These are phyloP conservation scores for Phyllosticta citrichinensis DNA, from an alignment of 2,329 filamentous ascomycete genomes.

Conservation along the genomic window DNA sequence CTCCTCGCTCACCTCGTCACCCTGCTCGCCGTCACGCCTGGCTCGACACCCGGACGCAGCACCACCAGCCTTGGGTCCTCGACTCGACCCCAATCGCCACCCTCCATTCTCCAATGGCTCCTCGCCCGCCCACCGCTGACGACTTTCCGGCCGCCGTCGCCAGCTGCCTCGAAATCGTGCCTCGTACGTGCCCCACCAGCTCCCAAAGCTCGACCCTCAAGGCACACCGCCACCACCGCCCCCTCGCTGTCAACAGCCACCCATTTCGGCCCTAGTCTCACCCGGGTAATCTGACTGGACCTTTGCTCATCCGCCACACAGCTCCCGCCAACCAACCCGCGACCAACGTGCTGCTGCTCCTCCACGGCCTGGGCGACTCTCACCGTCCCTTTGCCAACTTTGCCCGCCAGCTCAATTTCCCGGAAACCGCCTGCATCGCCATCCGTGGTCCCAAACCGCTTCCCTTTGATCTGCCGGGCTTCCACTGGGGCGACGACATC, in stretches of 20 bases:
- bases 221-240: slow-evolving; percentile 10
- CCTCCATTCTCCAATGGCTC: slow-evolving; percentile 23
- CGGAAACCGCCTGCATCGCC: slow-evolving; percentile 66
- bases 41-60: not conserved
- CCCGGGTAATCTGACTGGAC: not conserved
- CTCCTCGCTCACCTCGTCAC: not conserved
- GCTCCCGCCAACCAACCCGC: slow-evolving; percentile 41
- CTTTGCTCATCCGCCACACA: not conserved
- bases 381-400: slow-evolving; percentile 59
- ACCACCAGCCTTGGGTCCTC: not conserved
- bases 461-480: slow-evolving; percentile 57
- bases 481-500: slow-evolving; percentile 52
- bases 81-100: not conserved
- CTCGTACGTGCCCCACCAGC: slow-evolving; percentile 28
- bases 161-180: slow-evolving; percentile 29
- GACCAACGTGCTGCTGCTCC: slow-evolving; percentile 66
- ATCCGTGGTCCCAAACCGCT: slow-evolving; percentile 61
- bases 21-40: not conserved
- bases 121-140: slow-evolving; percentile 31
- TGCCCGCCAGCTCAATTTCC: slow-evolving; percentile 58
- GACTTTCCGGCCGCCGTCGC: slow-evolving; percentile 34
- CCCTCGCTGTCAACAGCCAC: not conserved
- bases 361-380: slow-evolving; percentile 77
- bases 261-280: not conserved
- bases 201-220: slow-evolving; percentile 1